Evolutionary conservation across 2,329 filamentous ascomycete genomes (phyloP).

Genomic region (Sphaerulina musiva): DNA sequence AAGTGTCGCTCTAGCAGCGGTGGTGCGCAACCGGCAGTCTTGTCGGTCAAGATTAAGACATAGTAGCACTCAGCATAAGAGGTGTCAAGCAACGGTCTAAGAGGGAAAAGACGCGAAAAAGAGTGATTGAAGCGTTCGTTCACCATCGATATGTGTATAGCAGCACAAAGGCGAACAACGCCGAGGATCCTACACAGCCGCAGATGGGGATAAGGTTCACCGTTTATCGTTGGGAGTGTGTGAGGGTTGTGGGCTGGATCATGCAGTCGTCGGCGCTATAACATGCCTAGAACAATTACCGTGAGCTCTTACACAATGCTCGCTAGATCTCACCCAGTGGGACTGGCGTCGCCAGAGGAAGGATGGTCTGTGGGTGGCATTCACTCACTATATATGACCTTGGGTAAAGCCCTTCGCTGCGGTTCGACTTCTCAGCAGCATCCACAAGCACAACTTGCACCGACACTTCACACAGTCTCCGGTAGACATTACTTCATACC

Average conservation of each 20-base stretch:
- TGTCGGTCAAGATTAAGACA: neutral
- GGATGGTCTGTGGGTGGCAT: neutral
- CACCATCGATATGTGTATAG: neutral
- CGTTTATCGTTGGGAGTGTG: neutral
- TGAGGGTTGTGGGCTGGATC: neutral
- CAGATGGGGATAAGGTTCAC: neutral
- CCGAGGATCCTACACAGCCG: neutral
- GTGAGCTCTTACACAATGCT: neutral
- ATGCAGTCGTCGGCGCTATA: constrained; percentile 6
- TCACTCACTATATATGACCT: neutral
- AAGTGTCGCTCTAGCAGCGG: neutral
- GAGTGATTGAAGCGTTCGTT: neutral
- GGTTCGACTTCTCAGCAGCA: neutral
- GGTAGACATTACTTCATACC: constrained; percentile 3
- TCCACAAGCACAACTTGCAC: neutral
- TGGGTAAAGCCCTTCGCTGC: neutral
- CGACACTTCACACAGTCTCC: neutral
- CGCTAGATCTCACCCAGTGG: constrained; percentile 4
- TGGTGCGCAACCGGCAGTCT: constrained; percentile 4
- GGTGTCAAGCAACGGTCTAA: neutral
- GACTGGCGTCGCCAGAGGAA: neutral
- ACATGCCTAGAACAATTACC: constrained; percentile 4
- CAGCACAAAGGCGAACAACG: neutral
- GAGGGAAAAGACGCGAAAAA: neutral
- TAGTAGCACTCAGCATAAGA: neutral